phyloP scores from a whole-genome alignment of 1,139 yeast genomes.

The Wickerhamomyces sp. region DNA sequence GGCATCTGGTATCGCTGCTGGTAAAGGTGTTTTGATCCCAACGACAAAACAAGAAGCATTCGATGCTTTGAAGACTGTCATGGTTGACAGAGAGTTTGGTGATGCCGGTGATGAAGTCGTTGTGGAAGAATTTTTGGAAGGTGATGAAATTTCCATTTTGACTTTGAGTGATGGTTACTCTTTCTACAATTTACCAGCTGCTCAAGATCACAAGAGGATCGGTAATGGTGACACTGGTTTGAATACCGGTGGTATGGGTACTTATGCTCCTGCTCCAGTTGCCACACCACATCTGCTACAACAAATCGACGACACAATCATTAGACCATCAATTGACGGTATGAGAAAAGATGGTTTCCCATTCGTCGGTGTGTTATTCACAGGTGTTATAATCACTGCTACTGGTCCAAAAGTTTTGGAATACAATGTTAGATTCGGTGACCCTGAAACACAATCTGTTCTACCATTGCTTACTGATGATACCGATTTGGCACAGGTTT shows the following conservation, averaged over 20 bases:
- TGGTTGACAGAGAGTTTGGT: constrained; percentile 89
- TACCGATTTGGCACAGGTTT: constrained; percentile 86
- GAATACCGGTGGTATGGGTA: constrained; percentile 99
- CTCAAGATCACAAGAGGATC: constrained; percentile 96
- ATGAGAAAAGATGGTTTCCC: constrained; percentile 96
- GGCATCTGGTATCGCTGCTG: constrained; percentile 98
- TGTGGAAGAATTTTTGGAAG: constrained; percentile 92
- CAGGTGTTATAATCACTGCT: constrained; percentile 90
- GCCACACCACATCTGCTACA: constrained; percentile 70
- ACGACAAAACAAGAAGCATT: constrained; percentile 77
- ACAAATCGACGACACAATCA: constrained; percentile 64
- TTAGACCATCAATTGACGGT: constrained; percentile 92
- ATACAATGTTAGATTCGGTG: constrained; percentile 97
- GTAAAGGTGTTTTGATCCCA: constrained; percentile 97
- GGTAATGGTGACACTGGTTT: constrained; percentile 92
- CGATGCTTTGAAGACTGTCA: constrained; percentile 78
- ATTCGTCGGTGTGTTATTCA: constrained; percentile 91
- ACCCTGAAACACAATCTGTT: constrained; percentile 97
- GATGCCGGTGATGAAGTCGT: constrained; percentile 95
- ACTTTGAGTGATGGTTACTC: constrained; percentile 95
- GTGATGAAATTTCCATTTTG: constrained; percentile 91
- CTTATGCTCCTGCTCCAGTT: constrained; percentile 98
- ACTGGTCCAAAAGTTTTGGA: constrained; percentile 91
- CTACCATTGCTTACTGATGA: constrained; percentile 77
- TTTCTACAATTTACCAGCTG: constrained; percentile 87